phyloP scores from a whole-genome alignment of 2,329 filamentous ascomycete species.

The Aspergillus alliaceus region DNA sequence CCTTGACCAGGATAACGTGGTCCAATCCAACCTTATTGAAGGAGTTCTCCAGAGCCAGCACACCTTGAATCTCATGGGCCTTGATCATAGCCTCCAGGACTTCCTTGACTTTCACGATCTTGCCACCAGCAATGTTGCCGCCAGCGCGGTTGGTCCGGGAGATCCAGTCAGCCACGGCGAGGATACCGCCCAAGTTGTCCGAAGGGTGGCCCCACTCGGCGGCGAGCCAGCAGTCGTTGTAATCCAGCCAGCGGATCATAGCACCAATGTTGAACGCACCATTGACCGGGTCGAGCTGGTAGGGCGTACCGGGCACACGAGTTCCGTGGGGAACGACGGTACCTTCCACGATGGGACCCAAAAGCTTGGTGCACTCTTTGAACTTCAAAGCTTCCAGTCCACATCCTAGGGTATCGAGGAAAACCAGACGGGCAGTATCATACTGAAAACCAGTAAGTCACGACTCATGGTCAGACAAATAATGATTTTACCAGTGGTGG shows the following conservation, averaged over 20 bases:
- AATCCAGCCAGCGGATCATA: constrained; percentile 99
- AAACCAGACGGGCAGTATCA: constrained; percentile 94
- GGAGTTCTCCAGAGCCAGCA: constrained; percentile 93
- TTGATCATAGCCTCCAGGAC: constrained; percentile 98
- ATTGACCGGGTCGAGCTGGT: constrained; percentile 91
- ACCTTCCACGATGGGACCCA: constrained; percentile 87
- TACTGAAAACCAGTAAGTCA: constrained; percentile 46
- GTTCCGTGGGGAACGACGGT: constrained; percentile 90
- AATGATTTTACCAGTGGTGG: not conserved
- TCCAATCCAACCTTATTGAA: constrained; percentile 98
- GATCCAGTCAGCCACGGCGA: constrained; percentile 96
- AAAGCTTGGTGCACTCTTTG: constrained; percentile 91
- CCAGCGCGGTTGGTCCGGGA: constrained; percentile 89
- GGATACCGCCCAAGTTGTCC: constrained; percentile 95
- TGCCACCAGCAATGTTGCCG: constrained; percentile 68
- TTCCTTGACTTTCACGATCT: constrained; percentile 84
- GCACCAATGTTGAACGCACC: constrained; percentile 98
- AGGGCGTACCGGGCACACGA: constrained; percentile 86
- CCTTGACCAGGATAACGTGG: constrained; percentile 97
- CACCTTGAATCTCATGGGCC: constrained; percentile 98
- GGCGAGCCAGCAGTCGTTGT: constrained; percentile 99
- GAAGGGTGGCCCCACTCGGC: constrained; percentile 99
- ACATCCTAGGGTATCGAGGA: constrained; percentile 95
- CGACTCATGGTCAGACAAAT: not conserved
- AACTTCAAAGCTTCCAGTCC: constrained; percentile 94